phyloP scores from a whole-genome alignment of 2,329 filamentous ascomycete species.

The Alternaria gaisen region DNA sequence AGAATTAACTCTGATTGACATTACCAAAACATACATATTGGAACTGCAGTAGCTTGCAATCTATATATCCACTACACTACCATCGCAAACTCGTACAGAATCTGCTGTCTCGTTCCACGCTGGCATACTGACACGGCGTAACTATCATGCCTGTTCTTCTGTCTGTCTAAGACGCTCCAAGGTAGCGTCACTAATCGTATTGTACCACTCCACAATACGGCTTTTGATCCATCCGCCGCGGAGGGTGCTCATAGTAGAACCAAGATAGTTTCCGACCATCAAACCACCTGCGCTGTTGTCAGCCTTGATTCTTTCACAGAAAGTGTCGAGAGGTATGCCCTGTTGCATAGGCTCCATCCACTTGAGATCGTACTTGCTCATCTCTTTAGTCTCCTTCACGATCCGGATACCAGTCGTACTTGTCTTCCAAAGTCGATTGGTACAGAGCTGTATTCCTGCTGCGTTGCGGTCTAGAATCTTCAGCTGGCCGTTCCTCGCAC shows the following conservation, averaged over 20 bases:
- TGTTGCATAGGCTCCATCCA: background rate
- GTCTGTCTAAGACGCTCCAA: background rate
- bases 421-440: background rate
- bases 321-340: background rate
- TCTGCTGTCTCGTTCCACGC: background rate
- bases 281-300: no score
- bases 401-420: background rate
- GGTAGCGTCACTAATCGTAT: no score
- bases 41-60: background rate
- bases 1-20: background rate
- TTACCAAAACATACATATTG: background rate
- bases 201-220: background rate
- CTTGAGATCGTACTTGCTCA: background rate
- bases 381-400: background rate
- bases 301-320: no score
- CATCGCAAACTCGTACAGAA: background rate
- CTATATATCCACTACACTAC: background rate
- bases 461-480: background rate
- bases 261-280: no score
- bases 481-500: accelerated
- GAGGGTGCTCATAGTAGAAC: no score
- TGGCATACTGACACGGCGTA: background rate
- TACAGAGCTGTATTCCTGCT: background rate
- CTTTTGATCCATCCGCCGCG: background rate
- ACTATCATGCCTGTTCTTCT: background rate